Evolutionary conservation across 1,284 basidiomycete genomes (phyloP).

Genomic region (Microbotryum lychnidis-dioicae): DNA sequence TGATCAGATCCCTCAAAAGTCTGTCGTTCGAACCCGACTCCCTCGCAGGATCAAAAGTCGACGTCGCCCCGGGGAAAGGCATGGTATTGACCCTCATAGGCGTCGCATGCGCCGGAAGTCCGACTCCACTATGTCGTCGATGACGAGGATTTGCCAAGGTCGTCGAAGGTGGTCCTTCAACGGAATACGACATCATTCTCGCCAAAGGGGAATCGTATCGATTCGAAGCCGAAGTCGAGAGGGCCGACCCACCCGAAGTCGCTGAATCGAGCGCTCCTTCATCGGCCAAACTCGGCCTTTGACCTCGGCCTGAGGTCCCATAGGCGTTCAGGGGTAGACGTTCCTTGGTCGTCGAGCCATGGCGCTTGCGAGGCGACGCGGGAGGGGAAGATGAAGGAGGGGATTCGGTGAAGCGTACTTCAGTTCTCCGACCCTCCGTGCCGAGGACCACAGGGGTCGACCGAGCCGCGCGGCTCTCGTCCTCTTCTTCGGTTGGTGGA

Average conservation of each 20-base stretch:
- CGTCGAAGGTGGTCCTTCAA: not conserved
- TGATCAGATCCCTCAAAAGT: constrained; percentile 4
- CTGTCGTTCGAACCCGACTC: not conserved
- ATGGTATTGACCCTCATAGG: constrained; percentile 18
- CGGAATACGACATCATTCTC: constrained; percentile 12
- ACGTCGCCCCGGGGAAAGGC: not conserved
- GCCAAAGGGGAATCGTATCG: constrained; percentile 21
- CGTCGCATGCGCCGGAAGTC: not conserved
- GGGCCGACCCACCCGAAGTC: not conserved
- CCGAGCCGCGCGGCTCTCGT: not conserved
- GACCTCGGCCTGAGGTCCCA: not conserved
- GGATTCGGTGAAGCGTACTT: constrained; percentile 1
- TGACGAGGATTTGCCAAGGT: not conserved
- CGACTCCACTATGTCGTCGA: not conserved
- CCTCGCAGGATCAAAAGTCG: constrained; percentile 4
- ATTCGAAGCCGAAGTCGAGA: constrained; percentile 15
- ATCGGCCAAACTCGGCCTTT: not conserved
- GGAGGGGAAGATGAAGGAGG: constrained; percentile 1
- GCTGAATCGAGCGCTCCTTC: not conserved
- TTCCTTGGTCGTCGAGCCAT: constrained; percentile 2
- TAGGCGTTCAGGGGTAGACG: constrained; percentile 16
- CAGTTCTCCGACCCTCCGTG: not conserved
- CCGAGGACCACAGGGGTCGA: not conserved
- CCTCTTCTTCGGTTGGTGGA: not conserved
- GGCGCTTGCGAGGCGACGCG: not conserved